Percentiles rank a stretch among this genome's conserved stretches.
Evolutionary conservation across 306 rosid species (phyloP).

Genomic region (Fragaria iinumae): DNA sequence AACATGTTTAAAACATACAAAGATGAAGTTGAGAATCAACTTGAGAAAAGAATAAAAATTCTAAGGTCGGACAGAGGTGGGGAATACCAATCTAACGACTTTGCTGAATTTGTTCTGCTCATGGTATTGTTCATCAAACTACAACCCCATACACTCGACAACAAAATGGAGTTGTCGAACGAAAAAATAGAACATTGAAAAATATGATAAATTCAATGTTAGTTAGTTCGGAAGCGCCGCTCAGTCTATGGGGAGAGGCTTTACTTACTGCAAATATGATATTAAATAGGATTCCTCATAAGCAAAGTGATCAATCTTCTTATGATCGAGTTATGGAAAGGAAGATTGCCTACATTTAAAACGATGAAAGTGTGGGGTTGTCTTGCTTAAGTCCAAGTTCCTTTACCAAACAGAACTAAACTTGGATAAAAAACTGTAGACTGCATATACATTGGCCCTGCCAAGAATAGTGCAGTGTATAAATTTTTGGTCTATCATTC

Average conservation of each 20-base stretch:
- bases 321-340: neutral
- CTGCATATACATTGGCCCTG: neutral
- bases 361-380: neutral
- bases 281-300: neutral
- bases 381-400: neutral
- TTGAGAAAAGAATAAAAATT: neutral
- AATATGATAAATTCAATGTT: neutral
- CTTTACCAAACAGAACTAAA: neutral
- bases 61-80: neutral
- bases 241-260: neutral
- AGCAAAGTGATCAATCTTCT: neutral
- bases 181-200: neutral
- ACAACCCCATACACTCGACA: neutral
- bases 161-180: neutral
- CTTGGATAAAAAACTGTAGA: neutral
- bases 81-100: neutral
- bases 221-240: neutral
- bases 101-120: neutral
- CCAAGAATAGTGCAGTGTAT: neutral
- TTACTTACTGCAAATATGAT: neutral
- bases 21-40: neutral
- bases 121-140: neutral
- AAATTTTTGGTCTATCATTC: neutral
- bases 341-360: neutral
- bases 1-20: neutral